phyloP scores from a whole-genome alignment of 352 stramenopile species.

The Globisporangium middletonii region DNA sequence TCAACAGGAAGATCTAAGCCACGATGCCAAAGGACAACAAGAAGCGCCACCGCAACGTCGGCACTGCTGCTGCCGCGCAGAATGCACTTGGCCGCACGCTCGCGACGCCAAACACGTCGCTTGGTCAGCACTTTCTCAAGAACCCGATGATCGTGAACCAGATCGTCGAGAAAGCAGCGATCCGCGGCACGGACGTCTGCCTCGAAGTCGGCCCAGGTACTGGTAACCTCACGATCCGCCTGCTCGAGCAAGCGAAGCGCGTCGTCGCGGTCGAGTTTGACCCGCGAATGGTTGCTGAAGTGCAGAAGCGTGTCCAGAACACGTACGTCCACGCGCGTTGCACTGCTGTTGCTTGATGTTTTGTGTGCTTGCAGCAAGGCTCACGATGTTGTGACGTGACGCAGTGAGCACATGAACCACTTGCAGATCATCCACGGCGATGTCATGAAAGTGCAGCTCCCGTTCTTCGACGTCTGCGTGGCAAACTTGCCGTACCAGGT shows the following conservation, averaged over 20 bases:
- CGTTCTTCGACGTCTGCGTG: constrained; percentile 99
- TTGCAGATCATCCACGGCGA: constrained; percentile 99
- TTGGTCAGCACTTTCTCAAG: constrained; percentile 99
- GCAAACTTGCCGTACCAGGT: constrained; percentile 99
- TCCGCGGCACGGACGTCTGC: constrained; percentile 95
- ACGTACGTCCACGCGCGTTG: constrained; percentile 50
- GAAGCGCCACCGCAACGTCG: constrained; percentile 71
- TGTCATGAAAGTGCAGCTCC: constrained; percentile 98
- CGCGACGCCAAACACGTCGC: constrained; percentile 94
- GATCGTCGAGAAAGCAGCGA: constrained; percentile 96
- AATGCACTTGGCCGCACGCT: constrained; percentile 87
- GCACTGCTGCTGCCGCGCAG: constrained; percentile 61
- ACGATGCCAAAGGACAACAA: constrained; percentile 89
- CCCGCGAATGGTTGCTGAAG: constrained; percentile 98
- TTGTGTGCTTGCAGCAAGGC: not conserved
- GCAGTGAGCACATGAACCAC: constrained; percentile 87
- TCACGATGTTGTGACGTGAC: constrained; percentile 1
- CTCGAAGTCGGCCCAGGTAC: constrained; percentile 97
- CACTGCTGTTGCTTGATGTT: not conserved
- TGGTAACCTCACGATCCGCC: constrained; percentile 99
- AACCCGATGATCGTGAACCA: constrained; percentile 95
- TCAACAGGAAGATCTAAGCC: not conserved
- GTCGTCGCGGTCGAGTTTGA: constrained; percentile 99
- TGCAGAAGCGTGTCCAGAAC: constrained; percentile 97
- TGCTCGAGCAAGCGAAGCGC: constrained; percentile 96